These are phyloP conservation scores for Penicillium riverlandense DNA, from an alignment of 495 filamentous ascomycete species.

Conservation along the genomic window DNA sequence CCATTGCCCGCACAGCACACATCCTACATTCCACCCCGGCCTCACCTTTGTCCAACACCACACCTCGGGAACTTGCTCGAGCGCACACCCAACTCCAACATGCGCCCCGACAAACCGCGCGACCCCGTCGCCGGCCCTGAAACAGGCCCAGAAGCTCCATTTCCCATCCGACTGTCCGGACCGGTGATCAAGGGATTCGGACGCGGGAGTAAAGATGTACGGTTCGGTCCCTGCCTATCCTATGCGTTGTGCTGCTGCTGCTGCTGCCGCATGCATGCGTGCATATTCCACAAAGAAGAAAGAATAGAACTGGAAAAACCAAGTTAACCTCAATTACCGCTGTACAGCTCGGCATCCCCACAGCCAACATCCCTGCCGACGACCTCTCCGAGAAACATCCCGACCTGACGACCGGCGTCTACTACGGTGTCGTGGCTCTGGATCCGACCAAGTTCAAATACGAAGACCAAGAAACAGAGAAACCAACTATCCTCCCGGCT, in stretches of 20 bases:
- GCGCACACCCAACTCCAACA: slow-evolving; percentile 6
- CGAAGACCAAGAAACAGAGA: slow-evolving; percentile 4
- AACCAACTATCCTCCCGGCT: slow-evolving; percentile 65
- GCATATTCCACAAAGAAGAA: too few relatives aligned
- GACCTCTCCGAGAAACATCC: slow-evolving; percentile 61
- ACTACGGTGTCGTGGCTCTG: slow-evolving; percentile 81
- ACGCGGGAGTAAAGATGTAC: slow-evolving; percentile 79
- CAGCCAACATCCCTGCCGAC: slow-evolving; percentile 88
- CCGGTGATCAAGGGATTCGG: slow-evolving; percentile 90
- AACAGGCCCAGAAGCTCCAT: slow-evolving; percentile 65
- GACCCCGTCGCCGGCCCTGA: slow-evolving; percentile 61
- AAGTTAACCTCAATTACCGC: background rate
- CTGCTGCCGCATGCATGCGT: background rate
- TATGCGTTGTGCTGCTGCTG: too few relatives aligned
- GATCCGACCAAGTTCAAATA: slow-evolving; percentile 26
- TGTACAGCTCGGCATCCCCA: slow-evolving; percentile 79
- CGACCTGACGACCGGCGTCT: slow-evolving; percentile 69
- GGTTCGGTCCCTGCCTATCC: background rate
- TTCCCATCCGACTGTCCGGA: slow-evolving; percentile 73
- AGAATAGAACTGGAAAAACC: background rate
- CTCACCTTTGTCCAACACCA: too few relatives aligned
- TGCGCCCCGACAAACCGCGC: slow-evolving; percentile 42
- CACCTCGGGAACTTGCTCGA: background rate
- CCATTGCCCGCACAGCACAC: too few relatives aligned
- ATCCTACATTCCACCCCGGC: too few relatives aligned